Evolutionary conservation across 2,329 filamentous ascomycete genomes (phyloP).

Genomic region (Paracoccidioides lutzii): DNA sequence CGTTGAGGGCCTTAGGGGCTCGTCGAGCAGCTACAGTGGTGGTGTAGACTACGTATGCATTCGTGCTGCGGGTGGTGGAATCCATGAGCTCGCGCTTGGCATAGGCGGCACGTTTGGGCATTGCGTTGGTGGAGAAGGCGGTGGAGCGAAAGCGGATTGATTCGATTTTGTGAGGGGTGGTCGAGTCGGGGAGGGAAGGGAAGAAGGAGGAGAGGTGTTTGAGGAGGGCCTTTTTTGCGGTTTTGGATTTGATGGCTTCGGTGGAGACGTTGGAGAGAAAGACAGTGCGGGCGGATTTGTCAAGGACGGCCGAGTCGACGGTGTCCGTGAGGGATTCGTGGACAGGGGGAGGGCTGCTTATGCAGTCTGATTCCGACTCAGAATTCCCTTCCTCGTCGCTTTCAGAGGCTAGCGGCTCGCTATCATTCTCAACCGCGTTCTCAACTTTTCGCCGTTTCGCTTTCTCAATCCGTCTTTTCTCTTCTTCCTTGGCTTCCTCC

Average conservation of each 20-base stretch:
- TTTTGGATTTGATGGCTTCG: slow-evolving; percentile 68
- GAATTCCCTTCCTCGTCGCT: slow-evolving; percentile 15
- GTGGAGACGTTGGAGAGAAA: slow-evolving; percentile 87
- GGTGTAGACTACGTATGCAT: slow-evolving; percentile 86
- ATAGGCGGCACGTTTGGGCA: slow-evolving; percentile 90
- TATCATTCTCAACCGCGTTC: slow-evolving; percentile 26
- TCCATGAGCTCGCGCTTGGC: slow-evolving; percentile 85
- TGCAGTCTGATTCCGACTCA: slow-evolving; percentile 31
- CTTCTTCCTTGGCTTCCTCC: slow-evolving; percentile 28
- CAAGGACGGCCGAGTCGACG: slow-evolving; percentile 45
- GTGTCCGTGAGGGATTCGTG: slow-evolving; percentile 27
- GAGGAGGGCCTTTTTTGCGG: slow-evolving; percentile 63
- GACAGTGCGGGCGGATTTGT: slow-evolving; percentile 79
- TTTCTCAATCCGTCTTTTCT: slow-evolving; percentile 24
- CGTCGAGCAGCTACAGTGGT: slow-evolving; percentile 61
- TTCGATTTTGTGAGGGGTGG: slow-evolving; percentile 58
- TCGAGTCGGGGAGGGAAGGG: slow-evolving; percentile 37
- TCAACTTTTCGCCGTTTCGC: slow-evolving; percentile 25
- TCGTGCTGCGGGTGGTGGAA: slow-evolving; percentile 80
- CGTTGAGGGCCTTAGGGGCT: slow-evolving; percentile 68
- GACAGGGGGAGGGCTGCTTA: slow-evolving; percentile 18
- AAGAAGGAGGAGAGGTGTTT: slow-evolving; percentile 69
- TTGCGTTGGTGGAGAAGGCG: slow-evolving; percentile 57
- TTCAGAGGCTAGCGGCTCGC: slow-evolving; percentile 12
- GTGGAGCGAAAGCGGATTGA: slow-evolving; percentile 91